Base-by-base conservation (phyloP, 1,284 basidiomycete genomes). In the Pyrrhoderma lamaoense region DNA sequence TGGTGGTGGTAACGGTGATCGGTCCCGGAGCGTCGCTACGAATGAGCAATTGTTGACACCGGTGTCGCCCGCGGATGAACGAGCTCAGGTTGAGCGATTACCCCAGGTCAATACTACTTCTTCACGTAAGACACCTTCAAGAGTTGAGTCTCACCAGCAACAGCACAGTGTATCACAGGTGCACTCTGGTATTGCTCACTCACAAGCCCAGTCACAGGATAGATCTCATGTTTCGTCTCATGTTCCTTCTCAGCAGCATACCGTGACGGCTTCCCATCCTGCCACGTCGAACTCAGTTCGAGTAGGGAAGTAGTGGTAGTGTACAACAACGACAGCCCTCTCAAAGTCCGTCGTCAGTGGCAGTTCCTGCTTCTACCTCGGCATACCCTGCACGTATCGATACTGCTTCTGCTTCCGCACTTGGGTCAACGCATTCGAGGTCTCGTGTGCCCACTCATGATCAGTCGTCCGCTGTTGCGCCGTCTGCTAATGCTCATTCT, bases 171-270 rank as follows among this genome's bases (percentile, higher is more conserved):
- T n/a, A n/a, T n/a, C n/a, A n/a, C n/a, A n/a, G n/a, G n/a, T n/a
- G n/a, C n/a, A n/a, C n/a, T n/a, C n/a, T n/a, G n/a, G n/a, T n/a
- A n/a, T n/a, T n/a, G n/a, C n/a, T n/a, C n/a, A n/a, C n/a, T n/a
- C n/a, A n/a, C n/a, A n/a, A n/a, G n/a, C n/a, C 16, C 23, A 39
- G 22, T 27, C 16, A 36, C 7, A 23, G 19, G n/a, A 13, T 8
- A 35, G 21, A 4, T 49, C 52, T n/a, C 52, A 35, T 9, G 11
- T 27, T 13, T 22, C 51, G 16, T 36, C 37, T 16, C 45, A 48
- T 42, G n/a, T 18, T 11, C 51, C 36, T 13, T 42, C 51, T 13
- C 38, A 52, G n/a, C 45, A 35, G 37, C 42, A 42, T 22, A 16
- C 11, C 18, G 14, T 31, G 14, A 22, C 23, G 3, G 21, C 47